These are phyloP conservation scores for Cryptococcus hybrid DNA, from an alignment of 1,284 basidiomycete species.

Conservation along the genomic window DNA sequence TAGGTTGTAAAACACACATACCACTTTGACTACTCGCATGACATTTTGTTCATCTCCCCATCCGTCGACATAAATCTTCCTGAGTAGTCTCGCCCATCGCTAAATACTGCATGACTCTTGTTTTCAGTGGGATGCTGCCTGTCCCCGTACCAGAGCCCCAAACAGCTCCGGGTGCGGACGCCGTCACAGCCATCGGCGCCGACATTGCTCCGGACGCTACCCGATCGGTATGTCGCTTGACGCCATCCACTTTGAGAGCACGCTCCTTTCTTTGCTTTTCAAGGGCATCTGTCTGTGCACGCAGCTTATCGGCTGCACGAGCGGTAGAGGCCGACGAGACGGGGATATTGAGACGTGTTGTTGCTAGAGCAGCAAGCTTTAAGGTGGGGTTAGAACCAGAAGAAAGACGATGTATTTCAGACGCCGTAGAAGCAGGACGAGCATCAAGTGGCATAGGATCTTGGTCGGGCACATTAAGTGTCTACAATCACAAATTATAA, in stretches of 20 bases:
- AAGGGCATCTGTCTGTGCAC: slow-evolving; percentile 25
- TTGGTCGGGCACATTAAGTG: slow-evolving; percentile 24
- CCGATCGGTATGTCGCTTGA: neutral
- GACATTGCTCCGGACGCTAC: neutral
- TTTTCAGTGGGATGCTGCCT: slow-evolving; percentile 42
- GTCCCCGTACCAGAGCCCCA: neutral
- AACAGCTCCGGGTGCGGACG: neutral
- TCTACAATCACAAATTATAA: slow-evolving; percentile 10
- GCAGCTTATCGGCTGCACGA: slow-evolving; percentile 31
- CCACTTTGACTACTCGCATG: slow-evolving; percentile 40
- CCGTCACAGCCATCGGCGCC: slow-evolving; percentile 7
- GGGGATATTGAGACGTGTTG: slow-evolving; percentile 31
- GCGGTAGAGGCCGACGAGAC: slow-evolving; percentile 18
- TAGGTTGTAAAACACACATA: slow-evolving; percentile 17
- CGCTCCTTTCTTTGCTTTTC: slow-evolving; percentile 29
- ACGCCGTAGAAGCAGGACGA: slow-evolving; percentile 19
- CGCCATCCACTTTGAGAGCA: slow-evolving; percentile 23
- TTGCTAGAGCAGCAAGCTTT: slow-evolving; percentile 35
- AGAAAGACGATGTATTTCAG: slow-evolving; percentile 27
- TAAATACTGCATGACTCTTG: slow-evolving; percentile 42
- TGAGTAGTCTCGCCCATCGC: slow-evolving; percentile 35
- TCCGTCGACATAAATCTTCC: slow-evolving; percentile 26
- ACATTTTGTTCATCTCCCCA: slow-evolving; percentile 39
- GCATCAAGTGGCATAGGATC: slow-evolving; percentile 24
- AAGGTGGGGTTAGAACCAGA: slow-evolving; percentile 8